Evolutionary conservation across 768 basidiomycete species (phyloP), one percentile per base, ranked within the genome.

Genomic region (Dioszegia aurantiaca): DNA sequence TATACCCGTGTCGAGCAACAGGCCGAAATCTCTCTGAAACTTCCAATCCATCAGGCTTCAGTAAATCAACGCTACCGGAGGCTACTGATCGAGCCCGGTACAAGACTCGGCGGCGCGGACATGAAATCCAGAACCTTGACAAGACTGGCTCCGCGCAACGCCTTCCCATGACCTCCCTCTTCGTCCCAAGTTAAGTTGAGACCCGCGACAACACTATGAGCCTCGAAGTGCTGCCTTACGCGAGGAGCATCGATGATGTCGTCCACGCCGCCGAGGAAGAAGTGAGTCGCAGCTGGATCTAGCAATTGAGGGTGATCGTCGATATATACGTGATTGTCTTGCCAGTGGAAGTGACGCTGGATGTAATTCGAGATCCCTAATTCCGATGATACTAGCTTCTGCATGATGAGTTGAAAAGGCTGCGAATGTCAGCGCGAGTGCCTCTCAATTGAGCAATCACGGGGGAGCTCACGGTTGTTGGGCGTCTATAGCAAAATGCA

Each of bases 381-480:
- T 75, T 97, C 93, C 24, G 85, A 84, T 27, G 85, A 85, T 58
- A 93, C 86, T 67, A 93, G 93, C 73, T 90, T 95, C 41, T 85
- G 84, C 81, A 92, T 84, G 41, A 94, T 63, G 16, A 90, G 79
- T 60, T 93, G 86, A 41, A 89, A 76, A 8, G 84, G 88, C 88
- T 90, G 53, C 24, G 37, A 23, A 44, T n/a, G n/a, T n/a, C n/a
- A n/a, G n/a, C n/a, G n/a, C n/a, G n/a, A n/a, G n/a, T n/a, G n/a
- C n/a, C n/a, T n/a, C 37, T 82, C 85, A 48, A 75, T 80, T 54
- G 84, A 84, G 21, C 78, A 80, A 28, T 16, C 14, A 36, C 11
- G 19, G 62, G 44, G 40, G 44, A 26, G 77, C 83, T 62, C 77
- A 86, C 88, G 30, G 83, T 86, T 43, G 77, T 80, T 47, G 86